A percentile compares a stretch with the other conserved stretches of the same genome.
phyloP scores from a whole-genome alignment of 257 asterid genomes.

The Nicotiana sylvestris region DNA sequence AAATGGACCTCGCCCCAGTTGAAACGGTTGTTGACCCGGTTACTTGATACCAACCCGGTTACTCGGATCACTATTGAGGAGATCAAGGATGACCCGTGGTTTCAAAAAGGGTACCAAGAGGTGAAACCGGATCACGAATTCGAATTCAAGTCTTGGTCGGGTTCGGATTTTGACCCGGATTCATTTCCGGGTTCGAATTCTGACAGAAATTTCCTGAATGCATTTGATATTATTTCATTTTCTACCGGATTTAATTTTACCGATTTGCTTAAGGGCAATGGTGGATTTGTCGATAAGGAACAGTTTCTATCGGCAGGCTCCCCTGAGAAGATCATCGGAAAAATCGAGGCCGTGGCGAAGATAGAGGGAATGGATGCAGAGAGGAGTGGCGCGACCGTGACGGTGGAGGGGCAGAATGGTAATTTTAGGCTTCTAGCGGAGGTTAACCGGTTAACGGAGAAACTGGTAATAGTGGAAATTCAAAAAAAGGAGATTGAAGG shows the following conservation, averaged over 20 bases:
- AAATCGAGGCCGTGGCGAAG: slow-evolving; percentile 23
- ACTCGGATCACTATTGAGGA: slow-evolving; percentile 56
- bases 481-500: background rate
- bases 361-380: slow-evolving; percentile 20
- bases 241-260: slow-evolving; percentile 41
- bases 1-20: slow-evolving; percentile 65
- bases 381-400: slow-evolving; percentile 12
- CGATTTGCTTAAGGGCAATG: slow-evolving; percentile 12
- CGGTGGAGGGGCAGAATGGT: slow-evolving; percentile 25
- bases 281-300: slow-evolving; percentile 13
- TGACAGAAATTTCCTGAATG: slow-evolving; percentile 17
- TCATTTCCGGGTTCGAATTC: background rate
- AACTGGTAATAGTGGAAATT: slow-evolving; percentile 23
- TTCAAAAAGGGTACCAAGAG: slow-evolving; percentile 22
- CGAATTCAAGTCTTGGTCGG: background rate
- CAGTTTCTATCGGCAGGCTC: slow-evolving; percentile 23
- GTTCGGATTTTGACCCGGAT: no score
- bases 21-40: slow-evolving; percentile 34
- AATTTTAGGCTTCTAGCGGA: background rate
- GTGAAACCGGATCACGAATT: background rate
- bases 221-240: slow-evolving; percentile 37
- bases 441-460: slow-evolving; percentile 21
- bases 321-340: slow-evolving; percentile 23
- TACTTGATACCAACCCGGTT: slow-evolving; percentile 55
- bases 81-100: slow-evolving; percentile 55